Evolutionary conservation across 345 rosid genomes (phyloP).

Genomic region (Lepidium africanum): DNA sequence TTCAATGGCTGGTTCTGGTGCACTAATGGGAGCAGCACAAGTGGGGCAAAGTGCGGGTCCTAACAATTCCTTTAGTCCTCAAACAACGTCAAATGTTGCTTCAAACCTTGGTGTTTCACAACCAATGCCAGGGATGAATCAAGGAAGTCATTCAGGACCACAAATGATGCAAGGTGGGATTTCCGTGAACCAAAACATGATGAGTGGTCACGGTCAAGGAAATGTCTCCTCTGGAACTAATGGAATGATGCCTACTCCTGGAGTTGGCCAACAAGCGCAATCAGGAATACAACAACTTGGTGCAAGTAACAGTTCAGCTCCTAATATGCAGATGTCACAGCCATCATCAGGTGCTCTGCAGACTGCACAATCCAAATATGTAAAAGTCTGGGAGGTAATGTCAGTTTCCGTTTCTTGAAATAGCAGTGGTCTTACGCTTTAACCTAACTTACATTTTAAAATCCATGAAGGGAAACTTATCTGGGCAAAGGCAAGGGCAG

Average conservation of each 20-base stretch:
- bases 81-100: slow-evolving; percentile 55
- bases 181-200: slow-evolving; percentile 69
- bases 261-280: slow-evolving; percentile 73
- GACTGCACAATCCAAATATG: slow-evolving; percentile 70
- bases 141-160: slow-evolving; percentile 68
- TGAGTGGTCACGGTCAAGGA: slow-evolving; percentile 64
- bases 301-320: slow-evolving; percentile 50
- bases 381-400: slow-evolving; percentile 96
- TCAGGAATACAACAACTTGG: slow-evolving; percentile 62
- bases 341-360: slow-evolving; percentile 64
- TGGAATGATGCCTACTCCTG: slow-evolving; percentile 86
- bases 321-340: slow-evolving; percentile 66
- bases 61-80: slow-evolving; percentile 31
- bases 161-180: slow-evolving; percentile 80
- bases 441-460: not conserved
- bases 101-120: slow-evolving; percentile 71
- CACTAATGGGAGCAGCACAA: slow-evolving; percentile 58
- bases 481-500: slow-evolving; percentile 94
- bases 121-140: slow-evolving; percentile 72
- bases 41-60: slow-evolving; percentile 50
- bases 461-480: slow-evolving; percentile 73
- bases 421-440: not conserved
- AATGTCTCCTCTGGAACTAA: slow-evolving; percentile 61
- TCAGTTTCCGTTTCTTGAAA: not conserved
- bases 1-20: slow-evolving; percentile 59